These are phyloP conservation scores for Fusarium zealandicum DNA, from an alignment of 2,329 filamentous ascomycete species.

Conservation along the genomic window DNA sequence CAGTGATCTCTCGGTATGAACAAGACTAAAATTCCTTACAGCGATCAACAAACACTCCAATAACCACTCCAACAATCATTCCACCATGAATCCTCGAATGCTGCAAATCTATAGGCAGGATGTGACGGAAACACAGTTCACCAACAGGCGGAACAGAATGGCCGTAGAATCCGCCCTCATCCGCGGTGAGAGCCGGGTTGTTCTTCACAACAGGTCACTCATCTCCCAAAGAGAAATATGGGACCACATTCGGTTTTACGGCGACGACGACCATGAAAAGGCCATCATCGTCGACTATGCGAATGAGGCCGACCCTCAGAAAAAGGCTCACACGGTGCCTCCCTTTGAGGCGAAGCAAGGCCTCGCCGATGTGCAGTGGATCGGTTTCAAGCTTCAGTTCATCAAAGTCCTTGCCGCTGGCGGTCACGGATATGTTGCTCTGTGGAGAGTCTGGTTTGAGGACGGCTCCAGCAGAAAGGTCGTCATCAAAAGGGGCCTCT, in stretches of 20 bases:
- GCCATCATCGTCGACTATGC: neutral
- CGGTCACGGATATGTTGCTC: constrained; percentile 37
- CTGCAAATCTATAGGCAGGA: neutral
- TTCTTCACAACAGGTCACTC: constrained; percentile 2
- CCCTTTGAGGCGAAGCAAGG: neutral
- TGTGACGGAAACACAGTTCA: neutral
- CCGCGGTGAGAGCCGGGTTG: constrained; percentile 28
- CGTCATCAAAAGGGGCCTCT: constrained; percentile 39
- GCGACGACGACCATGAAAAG: neutral
- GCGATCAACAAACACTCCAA: too few relatives aligned
- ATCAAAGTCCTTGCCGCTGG: constrained; percentile 40
- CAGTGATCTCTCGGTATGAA: constrained; percentile 1
- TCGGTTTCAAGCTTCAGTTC: constrained; percentile 37
- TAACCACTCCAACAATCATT: neutral
- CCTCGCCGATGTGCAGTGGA: constrained; percentile 9
- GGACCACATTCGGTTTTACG: neutral
- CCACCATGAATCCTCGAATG: constrained; percentile 16
- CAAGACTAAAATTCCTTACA: neutral
- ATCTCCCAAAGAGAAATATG: neutral
- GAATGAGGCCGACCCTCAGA: neutral
- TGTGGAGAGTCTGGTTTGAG: constrained; percentile 38
- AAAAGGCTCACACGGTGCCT: neutral
- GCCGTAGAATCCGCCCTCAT: constrained; percentile 30
- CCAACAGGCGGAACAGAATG: constrained; percentile 9
- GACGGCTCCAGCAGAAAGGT: constrained; percentile 28